Evolutionary conservation across 1,284 basidiomycete genomes (phyloP).

Genomic region (Sanghuangporus sanghuang): DNA sequence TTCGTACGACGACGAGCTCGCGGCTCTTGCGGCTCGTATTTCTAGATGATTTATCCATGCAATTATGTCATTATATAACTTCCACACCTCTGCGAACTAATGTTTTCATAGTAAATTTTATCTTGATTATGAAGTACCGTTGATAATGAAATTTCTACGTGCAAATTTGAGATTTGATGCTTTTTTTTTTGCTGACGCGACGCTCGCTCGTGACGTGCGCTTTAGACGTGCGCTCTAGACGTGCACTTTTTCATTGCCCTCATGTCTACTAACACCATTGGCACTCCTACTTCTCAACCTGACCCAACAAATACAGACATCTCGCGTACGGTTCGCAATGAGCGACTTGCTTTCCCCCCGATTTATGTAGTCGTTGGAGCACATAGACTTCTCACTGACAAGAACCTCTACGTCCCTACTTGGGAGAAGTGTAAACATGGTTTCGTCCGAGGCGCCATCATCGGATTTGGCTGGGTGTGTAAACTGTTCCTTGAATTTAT

Average conservation of each 20-base stretch:
- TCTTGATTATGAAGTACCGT: too few relatives aligned
- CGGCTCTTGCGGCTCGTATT: not conserved
- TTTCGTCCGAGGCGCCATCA: conserved; percentile 49
- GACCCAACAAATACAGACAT: not conserved
- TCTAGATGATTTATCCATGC: too few relatives aligned
- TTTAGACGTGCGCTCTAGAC: too few relatives aligned
- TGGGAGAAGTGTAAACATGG: conserved; percentile 78
- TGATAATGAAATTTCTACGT: too few relatives aligned
- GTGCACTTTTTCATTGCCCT: not conserved
- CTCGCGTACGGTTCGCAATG: not conserved
- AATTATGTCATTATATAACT: too few relatives aligned
- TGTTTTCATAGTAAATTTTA: too few relatives aligned
- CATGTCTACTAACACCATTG: not conserved
- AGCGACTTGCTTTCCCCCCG: conserved; percentile 63
- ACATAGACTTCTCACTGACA: conserved; percentile 67
- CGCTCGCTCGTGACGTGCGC: too few relatives aligned
- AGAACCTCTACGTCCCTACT: conserved; percentile 54
- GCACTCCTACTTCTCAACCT: too few relatives aligned
- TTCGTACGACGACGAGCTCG: conserved; percentile 8
- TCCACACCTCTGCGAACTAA: too few relatives aligned
- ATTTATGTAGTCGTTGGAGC: conserved; percentile 72
- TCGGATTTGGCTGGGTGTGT: conserved; percentile 65
- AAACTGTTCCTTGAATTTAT: not conserved
- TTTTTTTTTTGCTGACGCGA: too few relatives aligned
- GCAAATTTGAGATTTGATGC: too few relatives aligned